Percentiles rank a stretch among this genome's conserved stretches.
phyloP scores from a whole-genome alignment of 768 basidiomycete genomes.

The Boletus edulis region DNA sequence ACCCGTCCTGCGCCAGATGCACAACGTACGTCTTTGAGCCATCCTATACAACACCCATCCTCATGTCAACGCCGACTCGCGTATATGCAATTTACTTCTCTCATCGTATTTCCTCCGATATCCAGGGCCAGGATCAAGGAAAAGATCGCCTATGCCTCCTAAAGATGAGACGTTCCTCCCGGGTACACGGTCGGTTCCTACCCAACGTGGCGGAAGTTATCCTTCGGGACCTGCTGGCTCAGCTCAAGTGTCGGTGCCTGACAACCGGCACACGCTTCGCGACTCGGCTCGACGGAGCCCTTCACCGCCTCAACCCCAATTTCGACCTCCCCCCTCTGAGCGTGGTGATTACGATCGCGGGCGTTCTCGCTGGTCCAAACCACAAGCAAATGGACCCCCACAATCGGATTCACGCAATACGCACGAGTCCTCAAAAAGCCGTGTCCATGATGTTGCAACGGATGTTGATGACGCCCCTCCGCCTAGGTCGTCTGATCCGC shows the following conservation, averaged over 20 bases:
- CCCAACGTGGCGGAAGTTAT: constrained; percentile 11
- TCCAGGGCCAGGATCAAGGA: constrained; percentile 33
- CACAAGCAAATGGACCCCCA: constrained; percentile 7
- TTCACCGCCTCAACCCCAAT: constrained; percentile 10
- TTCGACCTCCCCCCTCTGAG: constrained; percentile 1
- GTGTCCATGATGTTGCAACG: constrained; percentile 21
- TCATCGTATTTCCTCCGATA: constrained; percentile 18
- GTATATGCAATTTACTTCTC: constrained; percentile 18
- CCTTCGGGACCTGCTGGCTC: not conserved
- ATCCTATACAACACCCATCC: constrained; percentile 27
- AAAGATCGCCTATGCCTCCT: constrained; percentile 36
- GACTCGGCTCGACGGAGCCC: constrained; percentile 13
- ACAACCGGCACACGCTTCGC: constrained; percentile 4
- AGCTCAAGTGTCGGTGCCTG: constrained; percentile 5
- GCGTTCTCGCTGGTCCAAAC: constrained; percentile 16
- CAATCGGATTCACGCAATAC: constrained; percentile 12
- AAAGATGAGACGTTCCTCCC: constrained; percentile 33
- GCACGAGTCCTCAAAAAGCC: constrained; percentile 21
- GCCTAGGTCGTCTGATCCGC: constrained; percentile 20
- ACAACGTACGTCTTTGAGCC: constrained; percentile 39
- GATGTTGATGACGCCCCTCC: constrained; percentile 28
- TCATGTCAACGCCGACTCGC: constrained; percentile 27
- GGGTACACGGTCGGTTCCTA: constrained; percentile 10
- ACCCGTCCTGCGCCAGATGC: constrained; percentile 25
- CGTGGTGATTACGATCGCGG: constrained; percentile 15